Evolutionary conservation across 768 basidiomycete species (phyloP).

Genomic region (Kwoniella sp.): DNA sequence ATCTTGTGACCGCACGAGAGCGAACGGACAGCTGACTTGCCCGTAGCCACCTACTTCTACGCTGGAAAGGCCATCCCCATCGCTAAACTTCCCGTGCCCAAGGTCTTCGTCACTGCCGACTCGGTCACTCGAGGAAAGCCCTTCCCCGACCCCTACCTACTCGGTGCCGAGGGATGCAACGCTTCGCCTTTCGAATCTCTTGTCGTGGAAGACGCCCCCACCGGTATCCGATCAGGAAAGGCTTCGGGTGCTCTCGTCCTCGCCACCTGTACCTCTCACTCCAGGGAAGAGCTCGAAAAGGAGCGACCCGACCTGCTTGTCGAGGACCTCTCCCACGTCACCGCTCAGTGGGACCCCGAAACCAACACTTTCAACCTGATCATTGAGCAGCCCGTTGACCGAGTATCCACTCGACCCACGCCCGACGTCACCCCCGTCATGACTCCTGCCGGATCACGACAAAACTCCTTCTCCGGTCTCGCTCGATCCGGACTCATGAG

Average conservation of each 20-base stretch:
- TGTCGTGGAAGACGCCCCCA: conserved; percentile 76
- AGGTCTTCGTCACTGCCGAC: conserved; percentile 67
- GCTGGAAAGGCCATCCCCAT: conserved; percentile 66
- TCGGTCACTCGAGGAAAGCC: conserved; percentile 78
- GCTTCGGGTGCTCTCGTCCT: conserved; percentile 72
- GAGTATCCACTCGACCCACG: conserved; percentile 39
- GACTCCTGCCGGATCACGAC: conserved; percentile 46
- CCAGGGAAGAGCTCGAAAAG: conserved; percentile 56
- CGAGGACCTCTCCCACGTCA: conserved; percentile 48
- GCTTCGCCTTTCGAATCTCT: conserved; percentile 64
- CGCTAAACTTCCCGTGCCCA: conserved; percentile 59
- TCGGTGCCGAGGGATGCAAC: conserved; percentile 64
- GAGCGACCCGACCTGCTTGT: conserved; percentile 51
- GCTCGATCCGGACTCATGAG: conserved; percentile 8
- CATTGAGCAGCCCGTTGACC: conserved; percentile 48
- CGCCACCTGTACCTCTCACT: conserved; percentile 67
- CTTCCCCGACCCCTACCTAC: conserved; percentile 77
- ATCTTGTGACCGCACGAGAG: neutral
- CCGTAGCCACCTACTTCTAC: conserved; percentile 68
- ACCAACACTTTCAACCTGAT: conserved; percentile 41
- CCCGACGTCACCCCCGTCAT: conserved; percentile 48
- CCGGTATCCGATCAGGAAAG: conserved; percentile 71
- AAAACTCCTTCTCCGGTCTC: conserved; percentile 39
- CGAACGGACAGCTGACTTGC: neutral
- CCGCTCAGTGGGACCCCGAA: conserved; percentile 42